These are phyloP conservation scores for Hysterium pulicare DNA, from an alignment of 2,329 filamentous ascomycete species.

Conservation along the genomic window DNA sequence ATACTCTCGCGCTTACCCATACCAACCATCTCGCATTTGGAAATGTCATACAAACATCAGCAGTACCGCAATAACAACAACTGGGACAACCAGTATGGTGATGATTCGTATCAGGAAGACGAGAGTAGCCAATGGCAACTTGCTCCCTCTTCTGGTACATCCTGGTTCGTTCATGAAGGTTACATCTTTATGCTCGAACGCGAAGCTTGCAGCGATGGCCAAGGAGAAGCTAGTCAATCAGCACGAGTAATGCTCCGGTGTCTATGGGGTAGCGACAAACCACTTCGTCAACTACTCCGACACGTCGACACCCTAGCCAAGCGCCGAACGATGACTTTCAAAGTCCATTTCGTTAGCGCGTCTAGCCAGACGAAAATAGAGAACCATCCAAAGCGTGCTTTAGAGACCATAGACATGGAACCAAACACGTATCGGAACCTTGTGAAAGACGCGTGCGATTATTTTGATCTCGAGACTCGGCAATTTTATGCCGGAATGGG, in stretches of 20 bases:
- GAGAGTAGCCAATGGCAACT: not conserved
- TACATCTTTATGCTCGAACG: too few species aligned
- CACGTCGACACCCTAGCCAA: not conserved
- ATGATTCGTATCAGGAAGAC: too few species aligned
- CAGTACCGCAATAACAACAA: not conserved
- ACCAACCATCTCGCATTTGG: not conserved
- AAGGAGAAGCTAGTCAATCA: not conserved
- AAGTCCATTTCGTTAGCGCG: not conserved
- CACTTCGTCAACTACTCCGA: not conserved
- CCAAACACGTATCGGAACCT: not conserved
- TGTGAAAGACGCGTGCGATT: not conserved
- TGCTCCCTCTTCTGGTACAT: not conserved
- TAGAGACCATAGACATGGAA: slow-evolving; percentile 2
- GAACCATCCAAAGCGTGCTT: not conserved
- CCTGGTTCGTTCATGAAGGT: not conserved
- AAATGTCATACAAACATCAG: not conserved
- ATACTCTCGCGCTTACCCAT: not conserved
- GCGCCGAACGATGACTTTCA: not conserved
- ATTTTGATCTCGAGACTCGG: not conserved
- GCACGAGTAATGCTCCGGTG: not conserved
- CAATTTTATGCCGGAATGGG: slow-evolving; percentile 8
- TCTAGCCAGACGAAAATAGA: not conserved
- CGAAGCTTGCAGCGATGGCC: too few species aligned
- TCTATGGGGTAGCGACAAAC: not conserved
- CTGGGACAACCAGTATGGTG: not conserved